These are phyloP conservation scores for Dryadomyces quercivorus DNA, from an alignment of 2,329 filamentous ascomycete genomes.

Conservation along the genomic window DNA sequence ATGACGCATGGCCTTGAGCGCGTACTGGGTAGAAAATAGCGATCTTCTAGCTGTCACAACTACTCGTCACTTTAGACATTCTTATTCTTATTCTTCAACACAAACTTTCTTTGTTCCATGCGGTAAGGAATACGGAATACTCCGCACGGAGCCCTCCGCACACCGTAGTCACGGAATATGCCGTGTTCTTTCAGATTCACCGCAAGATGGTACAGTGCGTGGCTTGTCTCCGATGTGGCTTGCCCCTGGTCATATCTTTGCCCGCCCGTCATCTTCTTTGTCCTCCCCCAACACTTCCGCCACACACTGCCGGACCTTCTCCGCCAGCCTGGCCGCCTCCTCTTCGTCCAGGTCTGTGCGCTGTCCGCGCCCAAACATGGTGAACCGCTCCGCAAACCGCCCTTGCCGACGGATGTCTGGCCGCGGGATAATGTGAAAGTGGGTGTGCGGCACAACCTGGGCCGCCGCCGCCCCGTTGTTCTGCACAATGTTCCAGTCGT, in stretches of 20 bases:
- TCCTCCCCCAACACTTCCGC: not conserved
- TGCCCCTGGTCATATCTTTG: not conserved
- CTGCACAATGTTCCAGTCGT: slow-evolving; percentile 93
- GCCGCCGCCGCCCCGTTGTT: slow-evolving; percentile 86
- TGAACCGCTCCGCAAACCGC: slow-evolving; percentile 52
- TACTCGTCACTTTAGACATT: too few relatives aligned
- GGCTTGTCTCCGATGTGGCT: too few relatives aligned
- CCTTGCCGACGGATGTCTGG: slow-evolving; percentile 51
- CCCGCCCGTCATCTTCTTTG: not conserved
- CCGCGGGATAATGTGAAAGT: slow-evolving; percentile 88
- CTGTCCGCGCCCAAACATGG: slow-evolving; percentile 68
- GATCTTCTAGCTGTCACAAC: too few relatives aligned
- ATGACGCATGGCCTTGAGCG: not conserved
- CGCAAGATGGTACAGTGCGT: too few relatives aligned
- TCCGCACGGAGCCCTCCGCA: too few relatives aligned
- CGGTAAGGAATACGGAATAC: too few relatives aligned
- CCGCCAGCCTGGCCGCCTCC: slow-evolving; percentile 50
- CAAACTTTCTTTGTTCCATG: not conserved
- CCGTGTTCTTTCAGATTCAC: too few relatives aligned
- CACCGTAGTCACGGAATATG: too few relatives aligned
- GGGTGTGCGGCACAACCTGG: slow-evolving; percentile 85
- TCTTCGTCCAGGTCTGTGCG: slow-evolving; percentile 67
- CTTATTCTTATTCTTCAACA: too few relatives aligned
- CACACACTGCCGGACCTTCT: slow-evolving; percentile 8
- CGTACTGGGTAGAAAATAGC: too few relatives aligned